Evolutionary conservation across 768 basidiomycete genomes (phyloP), one percentile per base, ranked within the genome.

Genomic region (Cyclocybe cylindracea): DNA sequence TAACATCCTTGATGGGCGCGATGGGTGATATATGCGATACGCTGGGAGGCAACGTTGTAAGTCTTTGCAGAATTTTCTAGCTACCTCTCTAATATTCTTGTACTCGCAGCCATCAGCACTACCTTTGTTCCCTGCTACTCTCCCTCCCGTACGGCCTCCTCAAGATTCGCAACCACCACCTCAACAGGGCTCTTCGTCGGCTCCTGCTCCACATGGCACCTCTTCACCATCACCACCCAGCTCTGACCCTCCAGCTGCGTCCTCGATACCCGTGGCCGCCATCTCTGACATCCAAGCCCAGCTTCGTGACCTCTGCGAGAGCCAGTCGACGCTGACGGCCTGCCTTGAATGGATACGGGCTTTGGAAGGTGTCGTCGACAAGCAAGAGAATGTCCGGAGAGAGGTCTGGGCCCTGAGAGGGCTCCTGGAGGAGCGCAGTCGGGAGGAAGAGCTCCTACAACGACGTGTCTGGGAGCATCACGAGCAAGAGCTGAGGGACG

Each of bases 291-390:
- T 99, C 5, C 94, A 96, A 59, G 66, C 78, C 8, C 91, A 97
- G 65, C 79, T 98, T 24, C 24, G 24, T 24, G 24, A 24, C 24
- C 24, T 24, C 10, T 80, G 79, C 40, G 91, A 94, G 38, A 97
- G 95, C 0, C 94, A 96, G 62, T 66, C 77, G 0, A 86, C 86
- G 0, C 78, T 98, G 10, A 78, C 86, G 2, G 75, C 70, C 11
- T 93, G 97, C 60, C 79, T 91, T 37, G 90, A 94, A 56, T 92
- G 77, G 67, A 87, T 95, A 46, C 83, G 86, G 37, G 84, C 86
- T 19, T 74, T 99, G 36, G 96, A 98, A 62, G 81, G 77, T 31
- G 80, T 91, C 55, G 75, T 96, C 36, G 78, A 79, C 1, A 94
- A 97, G 70, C 93, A 98, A 58, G 94, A 97, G 51, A 74, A 72